Base-by-base conservation (phyloP, 2,329 filamentous ascomycete species). In the Colletotrichum sp. region DNA sequence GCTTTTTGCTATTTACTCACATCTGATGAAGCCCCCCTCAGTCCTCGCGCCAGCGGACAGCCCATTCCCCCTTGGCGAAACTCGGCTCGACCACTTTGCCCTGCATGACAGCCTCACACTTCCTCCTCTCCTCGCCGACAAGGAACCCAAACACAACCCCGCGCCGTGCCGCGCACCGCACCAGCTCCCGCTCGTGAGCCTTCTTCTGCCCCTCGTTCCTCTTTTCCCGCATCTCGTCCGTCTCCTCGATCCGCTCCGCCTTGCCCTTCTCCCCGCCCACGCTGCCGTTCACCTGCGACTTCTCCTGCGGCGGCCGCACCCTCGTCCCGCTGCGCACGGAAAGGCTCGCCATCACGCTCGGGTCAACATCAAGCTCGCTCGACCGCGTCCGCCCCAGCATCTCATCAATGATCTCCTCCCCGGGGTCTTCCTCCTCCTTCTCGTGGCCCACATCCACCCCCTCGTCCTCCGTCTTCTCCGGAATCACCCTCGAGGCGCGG, bases 11-110 rank as follows among this genome's bases (percentile, higher is more conserved):
- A 8, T 12, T 32, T 27, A 27, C 19, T 27, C 27, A 15, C 22
- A 8, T 39, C 8, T 34, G 25, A 19, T 2, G 29, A 6, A 1
- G 15, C 6, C 30, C 6, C 12, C 5, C 13, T 71, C n/a, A 75
- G 5, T 77, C 70, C 44, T 91, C 90, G 76, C 90, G 85, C 90
- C 90, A 92, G 75, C 90, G 81, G 13, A 92, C 86, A 0, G 85
- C 86, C 91, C 90, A 93, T 62, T 92, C 88, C 0, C 91, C 91
- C 78, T 92, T 93, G 0, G 90, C 90, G 81, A 89, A 93, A 73
- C 89, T 90, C 5, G 90, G 87, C 80, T 93, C 91, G 1, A 92
- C 90, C 5, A 92, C 89, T 61, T 86, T 86, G 1, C 89, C 90
- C 55, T 87, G 85, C 90, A 92, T 92, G 4, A 92, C 84, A 9